Conservation (phyloP, 164 flowering plant species). For the Nelumbo lutea region DNA sequence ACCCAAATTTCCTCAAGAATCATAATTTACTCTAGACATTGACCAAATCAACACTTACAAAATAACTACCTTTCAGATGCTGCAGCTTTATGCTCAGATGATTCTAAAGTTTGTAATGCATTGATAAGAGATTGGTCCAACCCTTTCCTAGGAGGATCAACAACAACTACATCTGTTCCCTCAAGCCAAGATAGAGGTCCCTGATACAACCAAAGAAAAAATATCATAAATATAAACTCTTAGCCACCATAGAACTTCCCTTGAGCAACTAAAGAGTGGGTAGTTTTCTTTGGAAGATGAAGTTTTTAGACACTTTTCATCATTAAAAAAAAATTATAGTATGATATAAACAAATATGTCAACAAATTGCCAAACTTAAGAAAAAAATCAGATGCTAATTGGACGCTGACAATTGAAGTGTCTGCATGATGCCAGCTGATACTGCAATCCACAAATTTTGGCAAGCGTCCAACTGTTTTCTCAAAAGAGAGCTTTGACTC, state of each 20-base stretch:
- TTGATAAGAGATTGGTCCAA: conserved; percentile 60
- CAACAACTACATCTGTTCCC: conserved; percentile 85
- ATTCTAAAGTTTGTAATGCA: conserved; percentile 44
- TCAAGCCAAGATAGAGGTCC: conserved; percentile 81
- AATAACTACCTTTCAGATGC: conserved; percentile 44
- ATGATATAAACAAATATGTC: no score
- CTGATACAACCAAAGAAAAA: conserved; percentile 30
- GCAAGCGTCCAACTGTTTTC: conserved; percentile 74
- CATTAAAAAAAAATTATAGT: no score
- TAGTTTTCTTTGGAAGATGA: background rate
- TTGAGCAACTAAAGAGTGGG: background rate
- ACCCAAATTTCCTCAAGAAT: background rate
- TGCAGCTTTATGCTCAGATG: conserved; percentile 34
- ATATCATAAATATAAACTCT: background rate
- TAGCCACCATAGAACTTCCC: background rate
- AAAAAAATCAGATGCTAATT: background rate
- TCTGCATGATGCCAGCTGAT: conserved; percentile 97
- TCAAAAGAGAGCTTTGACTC: conserved; percentile 87
- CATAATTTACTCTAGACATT: background rate
- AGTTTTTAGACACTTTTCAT: background rate
- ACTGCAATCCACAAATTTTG: conserved; percentile 48
- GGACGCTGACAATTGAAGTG: conserved; percentile 60
- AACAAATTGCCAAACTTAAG: background rate
- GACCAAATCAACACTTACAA: conserved; percentile 2
- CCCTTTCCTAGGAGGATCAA: conserved; percentile 97